phyloP scores from a whole-genome alignment of 805 yeast species.

The Jamesozyma hellenica region DNA sequence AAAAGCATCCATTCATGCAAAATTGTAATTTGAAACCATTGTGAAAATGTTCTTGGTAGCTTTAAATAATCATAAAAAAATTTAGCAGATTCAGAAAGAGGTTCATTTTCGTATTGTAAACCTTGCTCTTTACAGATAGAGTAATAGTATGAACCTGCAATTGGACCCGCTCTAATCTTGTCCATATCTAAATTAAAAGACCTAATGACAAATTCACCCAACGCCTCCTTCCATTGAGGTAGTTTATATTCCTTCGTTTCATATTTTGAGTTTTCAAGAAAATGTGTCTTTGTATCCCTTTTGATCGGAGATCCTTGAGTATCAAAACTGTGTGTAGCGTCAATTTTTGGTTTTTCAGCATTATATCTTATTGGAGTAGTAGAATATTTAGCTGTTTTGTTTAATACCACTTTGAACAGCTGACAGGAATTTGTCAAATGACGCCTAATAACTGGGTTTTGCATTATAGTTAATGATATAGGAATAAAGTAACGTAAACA shows the following conservation, averaged over 20 bases:
- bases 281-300: conserved; percentile 18
- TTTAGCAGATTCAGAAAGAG: conserved; percentile 57
- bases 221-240: conserved; percentile 41
- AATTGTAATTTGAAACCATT: conserved; percentile 88
- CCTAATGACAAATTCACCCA: conserved; percentile 58
- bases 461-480: background rate
- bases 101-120: conserved; percentile 63
- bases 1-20: conserved; percentile 89
- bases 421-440: background rate
- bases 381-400: background rate
- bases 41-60: conserved; percentile 81
- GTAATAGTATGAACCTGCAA: conserved; percentile 83
- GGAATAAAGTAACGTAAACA: too few species aligned
- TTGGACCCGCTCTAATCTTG: conserved; percentile 81
- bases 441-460: background rate
- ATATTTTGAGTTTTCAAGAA: conserved; percentile 31
- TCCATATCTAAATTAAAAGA: conserved; percentile 79
- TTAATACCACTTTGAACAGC: background rate
- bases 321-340: background rate
- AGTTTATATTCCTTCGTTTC: conserved; percentile 32
- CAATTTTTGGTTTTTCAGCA: background rate
- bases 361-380: background rate
- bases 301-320: conserved; percentile 21
- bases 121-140: conserved; percentile 84
- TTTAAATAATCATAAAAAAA: conserved; percentile 80